A percentile compares a stretch with the other conserved stretches of the same genome.
Conservation (phyloP, 768 basidiomycete genomes). For the Tephrocybe sp. region DNA sequence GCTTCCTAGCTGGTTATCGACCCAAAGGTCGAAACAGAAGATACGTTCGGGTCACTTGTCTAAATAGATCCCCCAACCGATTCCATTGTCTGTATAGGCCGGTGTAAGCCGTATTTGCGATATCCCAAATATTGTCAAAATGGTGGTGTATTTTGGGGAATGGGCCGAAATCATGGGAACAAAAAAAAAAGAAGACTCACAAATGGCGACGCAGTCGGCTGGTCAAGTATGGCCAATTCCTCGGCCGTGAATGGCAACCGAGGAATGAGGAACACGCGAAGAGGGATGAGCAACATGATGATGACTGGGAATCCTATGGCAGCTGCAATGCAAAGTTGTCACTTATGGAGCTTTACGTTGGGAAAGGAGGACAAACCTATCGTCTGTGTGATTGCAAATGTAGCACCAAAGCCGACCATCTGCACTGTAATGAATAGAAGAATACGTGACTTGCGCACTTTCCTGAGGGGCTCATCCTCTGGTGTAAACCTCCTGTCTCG, state of each 20-base stretch:
- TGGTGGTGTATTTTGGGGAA: neutral
- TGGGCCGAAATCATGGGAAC: neutral
- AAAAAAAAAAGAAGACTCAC: slow-evolving; percentile 45
- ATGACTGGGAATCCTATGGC: slow-evolving; percentile 91
- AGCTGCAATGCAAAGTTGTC: slow-evolving; percentile 37
- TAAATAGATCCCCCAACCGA: slow-evolving; percentile 31
- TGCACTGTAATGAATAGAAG: slow-evolving; percentile 72
- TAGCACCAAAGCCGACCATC: slow-evolving; percentile 80
- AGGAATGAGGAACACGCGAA: slow-evolving; percentile 72
- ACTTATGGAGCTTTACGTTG: slow-evolving; percentile 19
- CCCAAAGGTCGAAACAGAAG: no score
- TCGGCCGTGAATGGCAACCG: slow-evolving; percentile 69
- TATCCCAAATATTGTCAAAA: neutral
- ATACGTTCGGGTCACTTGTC: neutral
- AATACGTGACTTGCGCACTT: slow-evolving; percentile 73
- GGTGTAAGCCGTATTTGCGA: slow-evolving; percentile 1
- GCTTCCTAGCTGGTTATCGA: no score
- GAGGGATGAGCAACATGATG: slow-evolving; percentile 78
- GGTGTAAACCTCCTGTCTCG: slow-evolving; percentile 66
- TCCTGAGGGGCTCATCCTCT: slow-evolving; percentile 64
- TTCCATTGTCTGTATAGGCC: slow-evolving; percentile 29
- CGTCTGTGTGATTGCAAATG: slow-evolving; percentile 90
- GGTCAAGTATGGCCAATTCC: slow-evolving; percentile 84
- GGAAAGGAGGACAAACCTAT: slow-evolving; percentile 49
- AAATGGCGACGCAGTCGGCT: slow-evolving; percentile 84